Base-by-base conservation (phyloP, 1,284 basidiomycete genomes). In the Cryptococcus sp. region DNA sequence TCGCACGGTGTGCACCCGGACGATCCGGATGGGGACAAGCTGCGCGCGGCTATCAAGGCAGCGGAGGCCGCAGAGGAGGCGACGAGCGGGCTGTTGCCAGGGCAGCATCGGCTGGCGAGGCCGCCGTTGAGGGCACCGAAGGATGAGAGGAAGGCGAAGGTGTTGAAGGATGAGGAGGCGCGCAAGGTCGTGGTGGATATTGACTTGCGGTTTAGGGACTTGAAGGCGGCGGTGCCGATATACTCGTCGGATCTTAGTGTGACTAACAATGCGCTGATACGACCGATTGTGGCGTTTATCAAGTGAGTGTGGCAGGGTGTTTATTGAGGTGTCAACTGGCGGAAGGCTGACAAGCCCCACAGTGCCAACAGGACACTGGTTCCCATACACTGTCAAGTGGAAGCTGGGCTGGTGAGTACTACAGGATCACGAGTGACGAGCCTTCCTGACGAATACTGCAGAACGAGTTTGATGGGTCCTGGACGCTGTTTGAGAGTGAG, bases 251-350 rank as follows among this genome's bases (percentile, higher is more conserved):
- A 94, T 66, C 73, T 99, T 56, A 91, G 89, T 53, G 91, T 97
- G 71, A 87, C 89, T 60, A 95, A 95, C 69, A 91, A 88, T 70
- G 96, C 95, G n/a, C 80, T 98, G 35, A 89, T 97, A 43, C 79
- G 96, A 57, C 95, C 96, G 4, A 98, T 99, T 62, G 96, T 98
- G 5, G 94, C 93, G 0, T 99, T 99, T 72, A 96, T 99, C 85
- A 96, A 96, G 89, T 92, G 66, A 62, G 87, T 79, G 5, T 33
- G 5, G n/a, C n/a, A n/a, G n/a, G 18, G 47, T 35, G 12, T 33
- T 6, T 49, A 8, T 28, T 48, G 4, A 36, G n/a, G 13, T 35
- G 13, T 28, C 12, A 16, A 8, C 8, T 6, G 38, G 35, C 9
- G 12, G 2, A 16, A 7, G 48, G 52, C 59, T 65, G 54, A 63